Percentiles rank a stretch among this genome's conserved stretches.
These are phyloP conservation scores for Ganoderma lingzhi DNA, from an alignment of 1,284 basidiomycete species.

Conservation along the genomic window DNA sequence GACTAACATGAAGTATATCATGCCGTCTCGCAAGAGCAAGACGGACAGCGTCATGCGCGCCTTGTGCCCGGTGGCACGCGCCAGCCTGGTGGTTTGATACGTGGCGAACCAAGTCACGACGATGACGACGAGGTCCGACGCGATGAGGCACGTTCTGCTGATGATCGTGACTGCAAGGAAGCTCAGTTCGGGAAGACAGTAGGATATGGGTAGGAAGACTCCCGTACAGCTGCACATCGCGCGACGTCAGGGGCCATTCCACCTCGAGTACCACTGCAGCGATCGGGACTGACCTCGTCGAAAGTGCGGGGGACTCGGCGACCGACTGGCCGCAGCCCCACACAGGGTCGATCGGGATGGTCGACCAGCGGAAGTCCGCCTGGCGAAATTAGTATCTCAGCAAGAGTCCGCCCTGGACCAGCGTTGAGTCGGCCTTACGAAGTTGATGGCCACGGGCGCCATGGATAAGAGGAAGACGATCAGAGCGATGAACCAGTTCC, in stretches of 20 bases:
- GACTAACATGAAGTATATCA: slow-evolving; percentile 11
- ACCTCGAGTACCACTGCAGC: too few species aligned
- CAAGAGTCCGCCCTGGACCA: neutral
- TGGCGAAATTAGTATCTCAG: neutral
- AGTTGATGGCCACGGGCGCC: slow-evolving; percentile 15
- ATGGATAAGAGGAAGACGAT: slow-evolving; percentile 12
- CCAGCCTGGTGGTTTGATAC: slow-evolving; percentile 2
- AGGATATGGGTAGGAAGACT: neutral
- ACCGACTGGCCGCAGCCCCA: slow-evolving; percentile 3
- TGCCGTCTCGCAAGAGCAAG: slow-evolving; percentile 9
- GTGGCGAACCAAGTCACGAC: slow-evolving; percentile 9
- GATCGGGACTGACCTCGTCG: neutral
- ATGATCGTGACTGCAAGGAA: neutral
- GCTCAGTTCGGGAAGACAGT: neutral
- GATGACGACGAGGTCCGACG: slow-evolving; percentile 12
- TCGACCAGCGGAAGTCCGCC: slow-evolving; percentile 6
- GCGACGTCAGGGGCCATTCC: neutral
- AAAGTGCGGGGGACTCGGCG: neutral
- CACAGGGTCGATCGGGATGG: neutral
- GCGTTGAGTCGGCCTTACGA: slow-evolving; percentile 6
- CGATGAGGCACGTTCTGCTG: slow-evolving; percentile 5
- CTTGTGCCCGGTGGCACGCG: neutral
- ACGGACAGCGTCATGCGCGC: neutral
- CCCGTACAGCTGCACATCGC: neutral
- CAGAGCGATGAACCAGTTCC: neutral